Evolutionary conservation across 2,329 filamentous ascomycete genomes (phyloP).

Genomic region (Xylariomycetidae sp.): DNA sequence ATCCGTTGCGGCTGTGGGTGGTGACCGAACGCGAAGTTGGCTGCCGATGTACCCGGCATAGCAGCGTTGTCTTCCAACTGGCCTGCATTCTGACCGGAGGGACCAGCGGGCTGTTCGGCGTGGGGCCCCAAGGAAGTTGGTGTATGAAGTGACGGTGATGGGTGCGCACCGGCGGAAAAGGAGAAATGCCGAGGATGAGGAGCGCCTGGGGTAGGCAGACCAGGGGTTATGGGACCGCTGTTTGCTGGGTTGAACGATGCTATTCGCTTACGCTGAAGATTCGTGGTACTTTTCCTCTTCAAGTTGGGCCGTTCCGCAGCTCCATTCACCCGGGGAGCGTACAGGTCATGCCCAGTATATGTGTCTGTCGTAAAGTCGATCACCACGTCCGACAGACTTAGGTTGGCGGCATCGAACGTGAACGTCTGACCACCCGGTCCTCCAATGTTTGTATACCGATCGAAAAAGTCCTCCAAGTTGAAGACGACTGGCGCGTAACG

Average conservation of each 20-base stretch:
- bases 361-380: conserved; percentile 57
- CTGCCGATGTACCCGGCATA: conserved; percentile 30
- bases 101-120: conserved; percentile 24
- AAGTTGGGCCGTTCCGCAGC: conserved; percentile 33
- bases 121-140: conserved; percentile 33
- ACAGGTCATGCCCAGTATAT: conserved; percentile 45
- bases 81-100: conserved; percentile 24
- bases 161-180: conserved; percentile 33
- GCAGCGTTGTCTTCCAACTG: conserved; percentile 30
- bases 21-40: conserved; percentile 30
- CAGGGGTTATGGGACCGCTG: conserved; percentile 21
- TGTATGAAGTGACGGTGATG: conserved; percentile 36
- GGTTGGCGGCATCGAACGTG: conserved; percentile 68
- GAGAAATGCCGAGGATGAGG: conserved; percentile 33
- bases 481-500: conserved; percentile 75
- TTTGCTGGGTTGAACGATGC: conserved; percentile 29
- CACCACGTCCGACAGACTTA: conserved; percentile 64
- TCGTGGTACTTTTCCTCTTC: conserved; percentile 45
- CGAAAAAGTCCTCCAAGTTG: conserved; percentile 83
- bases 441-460: conserved; percentile 62
- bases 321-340: conserved; percentile 34
- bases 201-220: conserved; percentile 23
- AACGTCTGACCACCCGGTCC: conserved; percentile 55
- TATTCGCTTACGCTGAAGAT: conserved; percentile 33
- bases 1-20: conserved; percentile 27